These are phyloP conservation scores for Hyphodiscus hymeniophilus DNA, from an alignment of 495 filamentous ascomycete species.

Conservation along the genomic window DNA sequence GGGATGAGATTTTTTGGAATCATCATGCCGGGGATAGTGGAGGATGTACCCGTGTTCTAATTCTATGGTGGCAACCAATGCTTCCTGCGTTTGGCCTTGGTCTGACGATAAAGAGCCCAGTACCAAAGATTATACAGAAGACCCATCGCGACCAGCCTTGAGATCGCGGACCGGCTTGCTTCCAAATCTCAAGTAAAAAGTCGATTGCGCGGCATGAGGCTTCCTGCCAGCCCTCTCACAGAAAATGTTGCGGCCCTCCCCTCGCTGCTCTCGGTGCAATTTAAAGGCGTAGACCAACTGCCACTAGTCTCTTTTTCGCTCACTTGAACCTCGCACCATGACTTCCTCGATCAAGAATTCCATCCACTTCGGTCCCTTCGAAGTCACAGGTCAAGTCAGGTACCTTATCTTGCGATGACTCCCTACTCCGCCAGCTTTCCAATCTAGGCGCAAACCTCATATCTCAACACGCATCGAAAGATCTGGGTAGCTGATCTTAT, in stretches of 20 bases:
- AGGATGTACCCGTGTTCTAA: neutral
- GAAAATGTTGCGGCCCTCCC: slow-evolving; percentile 66
- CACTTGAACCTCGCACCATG: slow-evolving; percentile 21
- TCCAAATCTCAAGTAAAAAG: slow-evolving; percentile 22
- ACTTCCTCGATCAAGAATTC: slow-evolving; percentile 15
- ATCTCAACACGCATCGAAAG: no score
- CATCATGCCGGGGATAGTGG: neutral
- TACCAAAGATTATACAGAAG: no score
- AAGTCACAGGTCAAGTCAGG: slow-evolving; percentile 60
- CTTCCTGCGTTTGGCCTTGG: no score
- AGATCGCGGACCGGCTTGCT: no score
- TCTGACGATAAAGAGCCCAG: no score
- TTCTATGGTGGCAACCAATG: neutral
- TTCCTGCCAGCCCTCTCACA: slow-evolving; percentile 52
- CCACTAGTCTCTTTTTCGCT: slow-evolving; percentile 43
- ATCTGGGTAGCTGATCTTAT: slow-evolving; percentile 71
- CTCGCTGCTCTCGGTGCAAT: slow-evolving; percentile 78
- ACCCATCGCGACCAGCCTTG: no score
- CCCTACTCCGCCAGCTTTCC: no score
- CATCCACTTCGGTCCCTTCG: slow-evolving; percentile 55
- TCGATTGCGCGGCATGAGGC: slow-evolving; percentile 43
- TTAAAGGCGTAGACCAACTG: slow-evolving; percentile 72
- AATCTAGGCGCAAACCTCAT: no score
- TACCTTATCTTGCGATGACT: slow-evolving; percentile 52
- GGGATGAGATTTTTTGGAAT: no score